Conservation (phyloP, 495 filamentous ascomycete genomes). For the Xylaria venustula region DNA sequence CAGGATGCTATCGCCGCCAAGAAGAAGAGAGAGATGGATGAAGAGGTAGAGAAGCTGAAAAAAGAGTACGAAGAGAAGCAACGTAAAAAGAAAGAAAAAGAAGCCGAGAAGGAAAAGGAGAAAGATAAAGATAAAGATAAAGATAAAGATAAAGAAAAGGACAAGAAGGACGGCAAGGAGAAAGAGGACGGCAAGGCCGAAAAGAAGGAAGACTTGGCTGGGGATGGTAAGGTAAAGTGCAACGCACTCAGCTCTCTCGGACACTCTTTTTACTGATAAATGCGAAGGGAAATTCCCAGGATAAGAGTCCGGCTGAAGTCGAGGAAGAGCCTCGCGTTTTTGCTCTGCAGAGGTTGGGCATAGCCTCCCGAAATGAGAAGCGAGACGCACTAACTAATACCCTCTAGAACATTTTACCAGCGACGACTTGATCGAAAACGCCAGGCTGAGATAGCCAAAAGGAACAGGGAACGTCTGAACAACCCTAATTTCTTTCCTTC, state of each 20-base stretch:
- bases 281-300: constrained; percentile 59
- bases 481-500: constrained; percentile 79
- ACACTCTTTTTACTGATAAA: constrained; percentile 27
- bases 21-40: constrained; percentile 67
- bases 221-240: constrained; percentile 16
- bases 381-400: constrained; percentile 26
- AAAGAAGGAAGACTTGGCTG: constrained; percentile 20
- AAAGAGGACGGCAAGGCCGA: constrained; percentile 39
- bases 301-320: constrained; percentile 38
- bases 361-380: background rate
- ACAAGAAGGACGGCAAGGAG: constrained; percentile 42
- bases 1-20: constrained; percentile 69
- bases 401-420: constrained; percentile 77
- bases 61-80: constrained; percentile 76
- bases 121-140: constrained; percentile 56
- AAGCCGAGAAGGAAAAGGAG: constrained; percentile 44
- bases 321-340: constrained; percentile 77
- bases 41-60: constrained; percentile 71
- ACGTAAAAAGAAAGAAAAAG: constrained; percentile 62
- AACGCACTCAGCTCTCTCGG: constrained; percentile 22
- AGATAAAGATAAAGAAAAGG: constrained; percentile 45
- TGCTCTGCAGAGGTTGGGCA: constrained; percentile 73
- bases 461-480: constrained; percentile 77
- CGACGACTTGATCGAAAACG: constrained; percentile 76
- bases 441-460: constrained; percentile 74